Conservation (phyloP, 2,329 filamentous ascomycete species). For the Ascochyta lentis region DNA sequence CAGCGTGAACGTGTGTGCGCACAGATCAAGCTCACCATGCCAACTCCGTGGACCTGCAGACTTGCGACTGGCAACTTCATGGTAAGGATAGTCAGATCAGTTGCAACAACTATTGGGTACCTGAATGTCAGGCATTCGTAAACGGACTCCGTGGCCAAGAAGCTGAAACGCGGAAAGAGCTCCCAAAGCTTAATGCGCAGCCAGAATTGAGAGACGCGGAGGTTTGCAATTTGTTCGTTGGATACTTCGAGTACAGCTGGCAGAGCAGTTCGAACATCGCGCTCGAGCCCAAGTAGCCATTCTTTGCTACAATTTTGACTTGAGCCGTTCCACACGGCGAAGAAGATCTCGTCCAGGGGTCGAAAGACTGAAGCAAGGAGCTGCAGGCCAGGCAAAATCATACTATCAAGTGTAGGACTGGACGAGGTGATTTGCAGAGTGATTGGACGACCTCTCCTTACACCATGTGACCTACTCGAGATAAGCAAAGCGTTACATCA, state of each 20-base stretch:
- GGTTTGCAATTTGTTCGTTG: conserved; percentile 63
- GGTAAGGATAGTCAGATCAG: conserved; percentile 61
- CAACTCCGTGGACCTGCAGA: conserved; percentile 37
- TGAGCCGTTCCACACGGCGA: conserved; percentile 71
- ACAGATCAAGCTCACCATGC: conserved; percentile 27
- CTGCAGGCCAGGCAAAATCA: conserved; percentile 63
- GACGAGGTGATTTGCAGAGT: conserved; percentile 74
- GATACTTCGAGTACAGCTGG: conserved; percentile 59
- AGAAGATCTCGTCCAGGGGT: conserved; percentile 70
- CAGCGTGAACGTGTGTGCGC: neutral
- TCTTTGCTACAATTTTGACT: conserved; percentile 63
- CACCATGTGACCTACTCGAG: conserved; percentile 66
- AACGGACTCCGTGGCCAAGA: conserved; percentile 53
- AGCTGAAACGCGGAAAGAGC: conserved; percentile 63
- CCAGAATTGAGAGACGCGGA: conserved; percentile 69
- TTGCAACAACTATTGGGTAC: conserved; percentile 68
- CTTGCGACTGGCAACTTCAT: conserved; percentile 32
- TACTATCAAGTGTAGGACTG: conserved; percentile 67
- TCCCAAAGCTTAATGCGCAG: conserved; percentile 70
- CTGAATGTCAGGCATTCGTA: conserved; percentile 66
- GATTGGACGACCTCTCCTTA: conserved; percentile 73
- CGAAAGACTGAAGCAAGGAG: conserved; percentile 69
- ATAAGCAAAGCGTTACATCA: neutral
- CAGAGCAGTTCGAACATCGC: conserved; percentile 65
- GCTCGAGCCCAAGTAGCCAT: conserved; percentile 66